Base-by-base conservation (phyloP, 148 eudicot species). In the Cornus suecica region DNA sequence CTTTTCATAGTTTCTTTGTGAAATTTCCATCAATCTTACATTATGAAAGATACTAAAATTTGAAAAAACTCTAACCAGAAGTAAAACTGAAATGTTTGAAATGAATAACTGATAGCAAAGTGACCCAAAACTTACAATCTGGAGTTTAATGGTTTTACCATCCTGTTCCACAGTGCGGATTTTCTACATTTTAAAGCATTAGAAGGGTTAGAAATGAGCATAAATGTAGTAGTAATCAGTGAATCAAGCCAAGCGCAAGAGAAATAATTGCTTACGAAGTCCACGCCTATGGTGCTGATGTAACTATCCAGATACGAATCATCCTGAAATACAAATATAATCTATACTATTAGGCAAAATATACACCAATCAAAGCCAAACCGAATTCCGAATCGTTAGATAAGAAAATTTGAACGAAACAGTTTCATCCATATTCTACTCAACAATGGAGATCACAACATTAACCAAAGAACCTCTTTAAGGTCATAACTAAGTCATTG, bases 241-340 rank as follows among this genome's bases (percentile, higher is more conserved):
- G 11, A 32, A 1, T 41, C 0, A 63, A 58, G 78, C 22, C 34
- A 68, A 48, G 61, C 3, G 7, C 29, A 37, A 22, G 68, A 5
- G 54, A 68, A 41, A 64, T 9, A 26, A 41, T 45, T 63, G 71
- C 94, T 87, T 83, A 92, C 94, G 29, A 92, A 92, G 77, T 92
- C 97, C 20, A 92, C 97, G 28, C 97, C 97, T 71, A 92, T 92
- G 70, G 97, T 92, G 88, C 97, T 92, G 74, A 92, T 92, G 86
- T 92, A 92, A 73, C 91, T 90, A 60, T 92, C 97, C 72, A 92
- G 86, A 80, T 90, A 92, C 5, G 97, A 88, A 75, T 92, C 97
- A 84, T 92, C 97, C 94, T 92, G 87, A 45, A 79, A n/a, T 29
- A 69, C 45, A 67, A n/a, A 83, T 65, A 37, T 14, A 0, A 42